Evolutionary conservation across 2,329 filamentous ascomycete genomes (phyloP), one percentile per base, ranked within the genome.

Genomic region (Pseudocercospora eumusae): DNA sequence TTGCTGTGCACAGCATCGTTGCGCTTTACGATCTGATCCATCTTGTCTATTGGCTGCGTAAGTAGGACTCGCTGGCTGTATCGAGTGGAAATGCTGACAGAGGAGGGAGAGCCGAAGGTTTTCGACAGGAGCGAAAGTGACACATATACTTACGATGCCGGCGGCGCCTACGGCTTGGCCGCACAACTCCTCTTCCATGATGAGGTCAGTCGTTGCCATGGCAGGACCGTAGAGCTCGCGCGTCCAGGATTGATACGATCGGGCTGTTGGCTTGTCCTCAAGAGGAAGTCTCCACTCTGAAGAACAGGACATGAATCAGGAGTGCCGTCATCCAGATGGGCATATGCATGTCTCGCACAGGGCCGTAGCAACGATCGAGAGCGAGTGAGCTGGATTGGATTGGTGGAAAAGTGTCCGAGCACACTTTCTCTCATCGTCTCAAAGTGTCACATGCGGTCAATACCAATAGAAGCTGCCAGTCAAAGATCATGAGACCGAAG

Each of bases 21-120:
- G 27, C 64, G 64, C 61, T 57, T 61, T n/a, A 59, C 52, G 9
- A 65, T 20, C 21, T 56, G 15, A 36, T 53, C 60, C 64, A 65
- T 65, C 21, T 52, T 52, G 47, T 25, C 25, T 28, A 52, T 52
- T 28, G 21, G 47, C 47, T 52, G 23, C 5, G 21, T 27, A 25
- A 28, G 13, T 11, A 52, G 23, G 15, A 25, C 47, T 52, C 25
- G 23, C 20, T 52, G 20, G 23, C 47, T 52, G 25, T n/a, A n/a
- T 28, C 15, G 23, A 27, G 11, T 18, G 23, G 25, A 25, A 52
- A 23, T 52, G 47, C 21, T 52, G 47, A 52, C 27, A 25, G 25
- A 31, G 47, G 25, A 52, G 47, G 6, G 47, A 52, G 9, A 21
- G 25, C 21, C 9, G 47, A 52, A 52, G 21, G 15, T 28, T 52